Conservation (phyloP, 768 basidiomycete genomes). For the Pulveroboletus sp. region DNA sequence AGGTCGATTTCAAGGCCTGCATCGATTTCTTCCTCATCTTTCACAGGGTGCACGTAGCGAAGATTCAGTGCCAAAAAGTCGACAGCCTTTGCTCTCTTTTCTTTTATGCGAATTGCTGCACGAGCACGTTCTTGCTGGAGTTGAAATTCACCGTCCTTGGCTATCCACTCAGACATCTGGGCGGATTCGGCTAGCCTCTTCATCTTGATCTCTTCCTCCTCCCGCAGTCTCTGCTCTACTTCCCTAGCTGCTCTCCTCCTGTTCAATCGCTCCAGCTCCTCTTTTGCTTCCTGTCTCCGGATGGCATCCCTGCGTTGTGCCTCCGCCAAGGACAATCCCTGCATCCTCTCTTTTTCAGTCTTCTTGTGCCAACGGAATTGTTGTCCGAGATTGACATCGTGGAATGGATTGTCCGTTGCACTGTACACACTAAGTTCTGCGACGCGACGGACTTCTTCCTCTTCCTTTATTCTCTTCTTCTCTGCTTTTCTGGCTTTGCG, state of each 20-base stretch:
- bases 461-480: slow-evolving; percentile 75
- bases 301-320: slow-evolving; percentile 74
- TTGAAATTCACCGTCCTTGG: slow-evolving; percentile 96
- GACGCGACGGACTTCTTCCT: slow-evolving; percentile 87
- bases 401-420: slow-evolving; percentile 95
- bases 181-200: slow-evolving; percentile 88
- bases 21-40: slow-evolving; percentile 76
- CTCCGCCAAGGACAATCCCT: slow-evolving; percentile 76
- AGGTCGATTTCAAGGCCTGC: slow-evolving; percentile 94
- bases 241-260: slow-evolving; percentile 88
- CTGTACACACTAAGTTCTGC: slow-evolving; percentile 96
- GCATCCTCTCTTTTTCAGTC: slow-evolving; percentile 89
- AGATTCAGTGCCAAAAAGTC: slow-evolving; percentile 96
- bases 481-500: slow-evolving; percentile 81
- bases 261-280: slow-evolving; percentile 91
- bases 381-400: slow-evolving; percentile 93
- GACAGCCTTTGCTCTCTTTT: slow-evolving; percentile 97
- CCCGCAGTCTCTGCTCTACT: slow-evolving; percentile 78
- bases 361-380: slow-evolving; percentile 99
- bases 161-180: slow-evolving; percentile 97
- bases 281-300: slow-evolving; percentile 85
- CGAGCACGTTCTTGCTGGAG: slow-evolving; percentile 88
- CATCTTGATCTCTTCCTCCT: slow-evolving; percentile 91
- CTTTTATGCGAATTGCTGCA: slow-evolving; percentile 91
- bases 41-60: slow-evolving; percentile 77